Evolutionary conservation across 305 asterid genomes (phyloP).

Genomic region (Caryopteris hybrid): DNA sequence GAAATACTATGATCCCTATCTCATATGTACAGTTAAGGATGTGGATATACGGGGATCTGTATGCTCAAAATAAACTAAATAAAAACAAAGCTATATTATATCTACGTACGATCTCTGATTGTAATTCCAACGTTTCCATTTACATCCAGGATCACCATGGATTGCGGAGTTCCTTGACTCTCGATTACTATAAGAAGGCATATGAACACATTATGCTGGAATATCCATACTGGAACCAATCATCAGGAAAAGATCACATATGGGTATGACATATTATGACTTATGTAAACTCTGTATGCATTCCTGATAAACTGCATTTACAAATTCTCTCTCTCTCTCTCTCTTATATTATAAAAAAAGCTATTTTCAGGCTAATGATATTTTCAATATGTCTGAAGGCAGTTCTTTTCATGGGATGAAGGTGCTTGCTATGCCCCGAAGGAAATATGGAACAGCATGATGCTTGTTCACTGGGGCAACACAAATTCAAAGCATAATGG

Average conservation of each 20-base stretch:
- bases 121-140: background rate
- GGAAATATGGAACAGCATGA: slow-evolving; percentile 97
- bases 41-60: background rate
- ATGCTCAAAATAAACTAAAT: too few species aligned
- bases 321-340: background rate
- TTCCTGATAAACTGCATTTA: background rate
- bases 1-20: slow-evolving; percentile 6
- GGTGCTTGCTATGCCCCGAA: slow-evolving; percentile 99
- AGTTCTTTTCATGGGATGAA: slow-evolving; percentile 99
- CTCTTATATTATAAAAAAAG: too few species aligned
- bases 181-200: slow-evolving; percentile 81
- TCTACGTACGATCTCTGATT: background rate
- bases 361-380: slow-evolving; percentile 17
- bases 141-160: slow-evolving; percentile 68
- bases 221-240: slow-evolving; percentile 80
- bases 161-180: slow-evolving; percentile 80
- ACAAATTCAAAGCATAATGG: slow-evolving; percentile 82
- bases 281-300: background rate
- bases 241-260: slow-evolving; percentile 93
- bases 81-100: too few species aligned
- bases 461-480: slow-evolving; percentile 99
- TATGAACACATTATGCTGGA: slow-evolving; percentile 61
- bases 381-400: slow-evolving; percentile 30
- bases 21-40: background rate
- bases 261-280: slow-evolving; percentile 58